Evolutionary conservation across 192 early-diverging fungal species (phyloP).

Genomic region (Backusella parvicylindrica): DNA sequence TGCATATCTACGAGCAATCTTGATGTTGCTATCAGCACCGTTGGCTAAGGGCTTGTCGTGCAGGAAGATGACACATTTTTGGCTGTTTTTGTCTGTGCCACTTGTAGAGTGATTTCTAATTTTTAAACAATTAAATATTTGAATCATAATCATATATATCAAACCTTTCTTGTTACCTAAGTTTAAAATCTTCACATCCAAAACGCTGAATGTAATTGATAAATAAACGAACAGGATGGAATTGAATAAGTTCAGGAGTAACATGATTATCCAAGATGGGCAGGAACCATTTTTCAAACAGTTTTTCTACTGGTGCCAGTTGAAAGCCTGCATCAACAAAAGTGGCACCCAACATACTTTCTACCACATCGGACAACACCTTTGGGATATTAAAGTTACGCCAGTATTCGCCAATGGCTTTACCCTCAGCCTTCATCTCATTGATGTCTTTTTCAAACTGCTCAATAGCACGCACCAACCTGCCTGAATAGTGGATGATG

Average conservation of each 20-base stretch:
- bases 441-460: conserved; percentile 53
- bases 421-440: conserved; percentile 24
- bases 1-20: conserved; percentile 38
- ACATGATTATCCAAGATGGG: conserved; percentile 43
- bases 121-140: background rate
- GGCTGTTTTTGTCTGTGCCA: conserved; percentile 10
- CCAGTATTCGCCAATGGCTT: conserved; percentile 69
- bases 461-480: conserved; percentile 54
- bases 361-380: conserved; percentile 83
- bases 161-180: conserved; percentile 29
- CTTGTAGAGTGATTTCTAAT: conserved; percentile 32
- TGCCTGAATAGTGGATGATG: conserved; percentile 60
- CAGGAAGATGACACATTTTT: conserved; percentile 41
- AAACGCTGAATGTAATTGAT: conserved; percentile 32
- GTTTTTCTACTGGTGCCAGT: conserved; percentile 39
- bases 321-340: conserved; percentile 81
- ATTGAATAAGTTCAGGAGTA: conserved; percentile 36
- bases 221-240: conserved; percentile 44
- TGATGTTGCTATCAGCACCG: conserved; percentile 34
- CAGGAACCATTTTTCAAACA: conserved; percentile 38
- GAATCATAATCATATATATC: background rate
- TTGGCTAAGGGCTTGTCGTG: conserved; percentile 31
- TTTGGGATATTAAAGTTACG: conserved; percentile 80
- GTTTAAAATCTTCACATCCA: conserved; percentile 39
- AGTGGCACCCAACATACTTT: conserved; percentile 83